Evolutionary conservation across 148 eudicot genomes (phyloP), one percentile per base, ranked within the genome.

Genomic region (Limonium bicolor): DNA sequence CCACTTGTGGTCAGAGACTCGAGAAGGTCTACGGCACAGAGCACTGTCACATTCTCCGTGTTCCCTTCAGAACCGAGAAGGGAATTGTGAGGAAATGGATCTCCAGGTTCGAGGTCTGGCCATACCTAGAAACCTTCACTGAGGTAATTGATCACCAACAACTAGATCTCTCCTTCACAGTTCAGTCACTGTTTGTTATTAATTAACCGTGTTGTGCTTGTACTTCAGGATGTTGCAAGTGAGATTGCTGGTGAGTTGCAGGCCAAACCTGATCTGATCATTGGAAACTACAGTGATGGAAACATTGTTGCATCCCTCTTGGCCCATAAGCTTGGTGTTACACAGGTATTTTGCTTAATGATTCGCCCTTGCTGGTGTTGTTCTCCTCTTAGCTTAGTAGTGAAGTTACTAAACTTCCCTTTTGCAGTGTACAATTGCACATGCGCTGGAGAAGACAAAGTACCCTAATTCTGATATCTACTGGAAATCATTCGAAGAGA

Each of bases 231-330:
- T 69, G 95, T 85, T 38, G 93, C 94, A 9, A 80, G 69, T 36
- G 99, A 90, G 61, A 41, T 90, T 43, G 27, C 73, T 7, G 72
- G 59, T 28, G 99, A 90, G 60, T 62, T 90, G 61, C 73, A 90
- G 44, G 80, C 84, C 6, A 85, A 85, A 65, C 99, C 99, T 38
- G 95, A 90, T 66, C 51, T 90, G 68, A 73, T 90, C 13, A 68
- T 90, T 20, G 99, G 99, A 29, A 90, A 90, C 62, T 90, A 90
- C 38, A 90, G 99, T 29, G 99, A 90, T 56, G 99, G 99, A n/a
- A 90, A 85, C 66, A 77, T 90, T 38, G 99, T 77, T 44, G 99
- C 99, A 38, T 85, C 99, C 6, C 66, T 90, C 70, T 70, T 90
- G 43, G 93, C 97, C 32, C 93, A 77, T 67, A 90, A 84, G 49